phyloP scores from a whole-genome alignment of 2,329 filamentous ascomycete genomes.

The Ceratocystis colombiana region DNA sequence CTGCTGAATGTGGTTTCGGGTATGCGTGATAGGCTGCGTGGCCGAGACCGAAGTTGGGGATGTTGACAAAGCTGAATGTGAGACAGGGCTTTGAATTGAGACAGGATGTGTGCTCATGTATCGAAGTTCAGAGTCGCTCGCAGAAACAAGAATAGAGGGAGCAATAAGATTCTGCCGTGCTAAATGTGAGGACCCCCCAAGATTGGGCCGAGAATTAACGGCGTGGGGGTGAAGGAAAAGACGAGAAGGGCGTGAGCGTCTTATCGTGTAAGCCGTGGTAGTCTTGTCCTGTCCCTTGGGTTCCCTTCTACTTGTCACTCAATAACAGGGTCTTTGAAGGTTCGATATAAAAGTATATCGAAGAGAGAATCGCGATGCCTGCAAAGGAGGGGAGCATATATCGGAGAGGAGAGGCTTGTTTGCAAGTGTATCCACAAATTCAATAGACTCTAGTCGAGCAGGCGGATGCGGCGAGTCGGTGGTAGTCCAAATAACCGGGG shows the following conservation, averaged over 20 bases:
- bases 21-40: neutral
- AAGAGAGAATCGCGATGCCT: neutral
- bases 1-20: neutral
- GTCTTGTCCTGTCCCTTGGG: neutral
- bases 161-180: neutral
- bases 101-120: conserved; percentile 5
- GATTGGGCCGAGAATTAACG: neutral
- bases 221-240: neutral
- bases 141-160: neutral
- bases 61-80: neutral
- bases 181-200: neutral
- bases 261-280: conserved; percentile 12
- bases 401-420: neutral
- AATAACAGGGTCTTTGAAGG: neutral
- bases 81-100: neutral
- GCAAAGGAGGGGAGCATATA: neutral
- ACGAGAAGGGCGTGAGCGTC: conserved; percentile 14
- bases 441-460: neutral
- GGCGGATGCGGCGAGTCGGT: neutral
- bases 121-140: neutral
- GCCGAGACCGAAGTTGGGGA: neutral
- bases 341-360: neutral
- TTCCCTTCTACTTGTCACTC: neutral
- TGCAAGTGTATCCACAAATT: neutral
- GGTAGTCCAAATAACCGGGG: neutral